Evolutionary conservation across 345 rosid genomes (phyloP).

Genomic region (Acer negundo): DNA sequence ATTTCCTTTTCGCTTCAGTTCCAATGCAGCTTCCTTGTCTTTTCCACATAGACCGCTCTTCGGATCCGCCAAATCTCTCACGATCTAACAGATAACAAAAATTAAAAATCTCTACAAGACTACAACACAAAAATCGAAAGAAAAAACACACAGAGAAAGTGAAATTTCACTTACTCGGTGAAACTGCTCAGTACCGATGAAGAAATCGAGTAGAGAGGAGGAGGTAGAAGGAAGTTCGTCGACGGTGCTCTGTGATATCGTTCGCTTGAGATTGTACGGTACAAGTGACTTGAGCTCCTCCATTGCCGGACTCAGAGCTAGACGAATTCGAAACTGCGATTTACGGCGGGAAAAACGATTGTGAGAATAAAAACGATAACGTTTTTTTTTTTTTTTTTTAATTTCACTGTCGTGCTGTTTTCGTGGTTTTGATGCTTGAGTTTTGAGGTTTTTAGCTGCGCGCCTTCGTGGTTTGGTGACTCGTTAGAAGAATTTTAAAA

Average conservation of each 20-base stretch:
- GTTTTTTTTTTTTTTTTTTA: neutral
- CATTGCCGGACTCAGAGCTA: neutral
- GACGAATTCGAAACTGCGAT: neutral
- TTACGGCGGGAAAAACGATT: neutral
- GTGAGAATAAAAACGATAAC: neutral
- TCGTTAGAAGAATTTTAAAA: neutral
- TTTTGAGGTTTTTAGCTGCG: neutral
- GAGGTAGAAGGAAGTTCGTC: conserved; percentile 52
- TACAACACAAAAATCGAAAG: neutral
- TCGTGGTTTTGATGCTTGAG: neutral
- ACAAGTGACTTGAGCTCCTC: conserved; percentile 36
- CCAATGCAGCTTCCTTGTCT: conserved; percentile 55
- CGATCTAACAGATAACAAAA: conserved; percentile 29
- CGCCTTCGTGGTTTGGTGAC: neutral
- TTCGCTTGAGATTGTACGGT: conserved; percentile 46
- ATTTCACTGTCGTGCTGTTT: neutral
- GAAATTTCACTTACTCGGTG: conserved; percentile 41
- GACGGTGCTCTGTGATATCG: conserved; percentile 41
- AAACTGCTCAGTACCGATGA: conserved; percentile 51
- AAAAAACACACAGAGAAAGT: neutral
- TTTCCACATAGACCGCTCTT: conserved; percentile 53
- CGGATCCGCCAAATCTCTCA: conserved; percentile 56
- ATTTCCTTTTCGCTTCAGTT: conserved; percentile 67
- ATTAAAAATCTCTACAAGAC: neutral
- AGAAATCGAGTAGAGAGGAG: conserved; percentile 54